These are phyloP conservation scores for Schizophyllum amplum DNA, from an alignment of 1,284 basidiomycete species.

Conservation along the genomic window DNA sequence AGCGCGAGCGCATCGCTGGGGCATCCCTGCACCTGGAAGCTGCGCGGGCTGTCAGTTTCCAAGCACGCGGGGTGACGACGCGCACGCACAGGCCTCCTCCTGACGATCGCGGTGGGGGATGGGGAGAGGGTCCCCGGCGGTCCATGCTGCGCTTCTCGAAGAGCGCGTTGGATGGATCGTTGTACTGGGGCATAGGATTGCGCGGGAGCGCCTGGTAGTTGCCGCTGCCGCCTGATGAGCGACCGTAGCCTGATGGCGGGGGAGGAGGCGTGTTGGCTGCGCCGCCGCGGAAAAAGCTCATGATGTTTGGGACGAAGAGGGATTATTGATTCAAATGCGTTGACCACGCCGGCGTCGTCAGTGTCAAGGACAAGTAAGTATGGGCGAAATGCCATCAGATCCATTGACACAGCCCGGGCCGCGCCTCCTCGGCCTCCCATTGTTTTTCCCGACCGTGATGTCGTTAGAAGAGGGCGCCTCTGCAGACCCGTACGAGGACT, in stretches of 20 bases:
- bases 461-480: neutral
- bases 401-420: no score
- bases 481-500: neutral
- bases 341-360: no score
- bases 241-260: conserved; percentile 29
- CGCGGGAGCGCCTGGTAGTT: conserved; percentile 20
- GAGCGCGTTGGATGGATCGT: conserved; percentile 39
- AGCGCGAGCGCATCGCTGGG: conserved; percentile 66
- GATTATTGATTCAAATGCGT: no score
- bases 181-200: conserved; percentile 37
- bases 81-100: conserved; percentile 31
- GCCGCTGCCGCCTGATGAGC: conserved; percentile 34
- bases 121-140: conserved; percentile 27
- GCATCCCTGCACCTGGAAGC: conserved; percentile 48
- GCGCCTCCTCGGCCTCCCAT: neutral
- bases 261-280: conserved; percentile 27
- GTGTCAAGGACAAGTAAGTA: no score
- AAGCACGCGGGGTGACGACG: conserved; percentile 4
- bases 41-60: conserved; percentile 18
- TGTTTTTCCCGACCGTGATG: neutral
- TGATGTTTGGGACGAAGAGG: conserved; percentile 11
- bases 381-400: no score
- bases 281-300: conserved; percentile 45
- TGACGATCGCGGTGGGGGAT: conserved; percentile 12
- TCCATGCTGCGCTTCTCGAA: conserved; percentile 47